Evolutionary conservation across 345 rosid species (phyloP).

Genomic region (Gossypium stocksii): DNA sequence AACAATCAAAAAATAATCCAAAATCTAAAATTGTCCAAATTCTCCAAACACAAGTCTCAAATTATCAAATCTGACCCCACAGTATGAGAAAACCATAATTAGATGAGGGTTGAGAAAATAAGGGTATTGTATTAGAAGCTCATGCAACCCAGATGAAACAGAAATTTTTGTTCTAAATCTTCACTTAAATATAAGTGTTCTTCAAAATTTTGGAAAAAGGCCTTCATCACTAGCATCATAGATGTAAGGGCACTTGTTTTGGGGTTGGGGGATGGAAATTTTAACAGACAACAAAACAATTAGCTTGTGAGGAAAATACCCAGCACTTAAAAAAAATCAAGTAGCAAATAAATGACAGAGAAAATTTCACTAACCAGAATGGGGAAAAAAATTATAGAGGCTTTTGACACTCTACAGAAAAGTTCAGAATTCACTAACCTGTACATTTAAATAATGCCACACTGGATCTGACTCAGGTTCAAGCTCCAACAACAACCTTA

Average conservation of each 20-base stretch:
- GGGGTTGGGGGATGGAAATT: not conserved
- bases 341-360: not conserved
- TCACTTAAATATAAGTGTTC: not conserved
- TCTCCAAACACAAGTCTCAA: not conserved
- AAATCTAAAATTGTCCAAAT: not conserved
- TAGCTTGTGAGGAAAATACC: not conserved
- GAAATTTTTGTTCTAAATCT: not conserved
- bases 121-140: not conserved
- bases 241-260: not conserved
- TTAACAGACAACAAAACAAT: slow-evolving; percentile 11
- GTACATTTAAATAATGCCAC: slow-evolving; percentile 92
- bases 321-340: not conserved
- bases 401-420: not conserved
- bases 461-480: slow-evolving; percentile 98
- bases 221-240: not conserved
- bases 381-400: not conserved
- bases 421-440: slow-evolving; percentile 49
- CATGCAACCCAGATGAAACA: not conserved
- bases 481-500: slow-evolving; percentile 90
- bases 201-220: not conserved
- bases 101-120: not conserved
- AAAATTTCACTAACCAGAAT: not conserved
- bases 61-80: not conserved
- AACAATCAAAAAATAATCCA: not conserved
- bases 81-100: not conserved